These are phyloP conservation scores for Aspergillus transmontanensis DNA, from an alignment of 2,329 filamentous ascomycete genomes.

Conservation along the genomic window DNA sequence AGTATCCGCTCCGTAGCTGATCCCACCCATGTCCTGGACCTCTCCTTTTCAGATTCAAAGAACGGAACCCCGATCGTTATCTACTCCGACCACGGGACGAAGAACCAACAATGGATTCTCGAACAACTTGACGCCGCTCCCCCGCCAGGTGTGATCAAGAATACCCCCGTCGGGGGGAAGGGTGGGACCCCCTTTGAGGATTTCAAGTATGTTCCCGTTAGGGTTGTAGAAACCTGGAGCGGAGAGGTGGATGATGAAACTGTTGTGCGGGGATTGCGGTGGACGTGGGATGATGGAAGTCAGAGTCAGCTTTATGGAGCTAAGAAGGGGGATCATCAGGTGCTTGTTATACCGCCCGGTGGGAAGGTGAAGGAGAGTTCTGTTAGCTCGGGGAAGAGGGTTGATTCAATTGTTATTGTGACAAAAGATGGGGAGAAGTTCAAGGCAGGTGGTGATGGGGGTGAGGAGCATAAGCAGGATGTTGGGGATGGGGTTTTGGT, in stretches of 20 bases:
- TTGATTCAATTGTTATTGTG: background rate
- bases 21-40: background rate
- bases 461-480: constrained; percentile 1
- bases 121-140: background rate
- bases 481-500: background rate
- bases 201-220: background rate
- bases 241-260: background rate
- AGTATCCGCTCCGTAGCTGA: background rate
- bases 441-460: background rate
- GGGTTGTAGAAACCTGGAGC: background rate
- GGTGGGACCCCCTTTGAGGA: background rate
- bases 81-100: background rate
- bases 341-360: background rate
- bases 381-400: background rate
- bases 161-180: background rate
- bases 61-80: background rate
- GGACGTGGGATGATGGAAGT: background rate
- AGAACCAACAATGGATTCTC: background rate
- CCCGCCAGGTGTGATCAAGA: background rate
- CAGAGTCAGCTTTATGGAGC: background rate
- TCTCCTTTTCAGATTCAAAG: background rate
- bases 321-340: background rate
- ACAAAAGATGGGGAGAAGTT: background rate
- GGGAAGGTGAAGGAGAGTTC: background rate
- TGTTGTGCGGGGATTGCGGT: background rate